Evolutionary conservation across 2,329 filamentous ascomycete species (phyloP).

Genomic region (Xylariaceae sp.): DNA sequence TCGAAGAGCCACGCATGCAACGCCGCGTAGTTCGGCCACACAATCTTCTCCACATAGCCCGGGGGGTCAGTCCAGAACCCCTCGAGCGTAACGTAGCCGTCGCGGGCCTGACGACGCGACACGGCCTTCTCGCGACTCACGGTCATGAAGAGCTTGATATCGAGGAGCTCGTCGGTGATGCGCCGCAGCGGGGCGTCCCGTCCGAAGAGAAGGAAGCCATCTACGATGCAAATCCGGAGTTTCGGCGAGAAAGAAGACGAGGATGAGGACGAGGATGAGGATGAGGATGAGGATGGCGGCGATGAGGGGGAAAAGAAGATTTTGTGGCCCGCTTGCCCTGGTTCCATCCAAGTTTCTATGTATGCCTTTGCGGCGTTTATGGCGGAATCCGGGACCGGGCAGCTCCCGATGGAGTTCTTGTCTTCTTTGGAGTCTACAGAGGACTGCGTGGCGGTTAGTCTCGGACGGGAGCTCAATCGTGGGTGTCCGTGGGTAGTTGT

Average conservation of each 20-base stretch:
- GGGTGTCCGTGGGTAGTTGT: not conserved
- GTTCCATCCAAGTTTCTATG: constrained; percentile 43
- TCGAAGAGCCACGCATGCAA: constrained; percentile 79
- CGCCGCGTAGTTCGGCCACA: constrained; percentile 90
- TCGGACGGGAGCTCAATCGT: not conserved
- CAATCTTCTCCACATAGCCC: constrained; percentile 87
- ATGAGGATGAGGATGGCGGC: not conserved
- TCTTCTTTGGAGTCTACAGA: constrained; percentile 54
- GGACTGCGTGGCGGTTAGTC: constrained; percentile 34
- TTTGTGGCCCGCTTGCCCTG: constrained; percentile 40
- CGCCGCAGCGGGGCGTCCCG: constrained; percentile 34
- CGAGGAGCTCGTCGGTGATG: constrained; percentile 54
- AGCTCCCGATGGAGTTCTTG: constrained; percentile 53
- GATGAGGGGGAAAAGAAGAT: constrained; percentile 9
- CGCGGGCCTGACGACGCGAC: constrained; percentile 59
- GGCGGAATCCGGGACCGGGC: constrained; percentile 44
- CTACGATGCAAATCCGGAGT: constrained; percentile 64
- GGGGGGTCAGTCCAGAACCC: constrained; percentile 96
- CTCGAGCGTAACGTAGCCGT: constrained; percentile 74
- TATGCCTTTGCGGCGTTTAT: constrained; percentile 43
- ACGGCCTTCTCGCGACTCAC: constrained; percentile 61
- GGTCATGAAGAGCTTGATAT: constrained; percentile 73
- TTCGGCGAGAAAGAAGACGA: constrained; percentile 23
- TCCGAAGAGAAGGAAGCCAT: constrained; percentile 80
- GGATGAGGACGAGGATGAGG: not conserved